Evolutionary conservation across 345 rosid species (phyloP).

Genomic region (Syzygium oleosum): DNA sequence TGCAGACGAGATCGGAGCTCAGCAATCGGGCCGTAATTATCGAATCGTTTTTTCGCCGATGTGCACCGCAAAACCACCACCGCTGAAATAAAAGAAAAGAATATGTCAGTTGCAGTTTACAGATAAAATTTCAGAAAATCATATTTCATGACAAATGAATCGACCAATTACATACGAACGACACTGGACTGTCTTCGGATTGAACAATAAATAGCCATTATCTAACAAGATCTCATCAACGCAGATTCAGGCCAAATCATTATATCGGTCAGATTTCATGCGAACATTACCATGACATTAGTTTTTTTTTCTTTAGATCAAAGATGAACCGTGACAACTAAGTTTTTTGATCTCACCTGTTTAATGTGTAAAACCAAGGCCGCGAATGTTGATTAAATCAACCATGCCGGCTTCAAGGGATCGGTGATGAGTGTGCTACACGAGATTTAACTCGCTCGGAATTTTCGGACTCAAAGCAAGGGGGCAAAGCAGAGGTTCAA

Average conservation of each 20-base stretch:
- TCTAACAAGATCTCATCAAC: not conserved
- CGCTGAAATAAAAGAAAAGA: not conserved
- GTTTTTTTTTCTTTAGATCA: not conserved
- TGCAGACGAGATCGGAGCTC: not conserved
- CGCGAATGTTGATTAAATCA: too few species aligned
- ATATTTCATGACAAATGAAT: not conserved
- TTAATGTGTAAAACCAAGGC: too few species aligned
- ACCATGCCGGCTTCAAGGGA: too few species aligned
- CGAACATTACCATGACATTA: not conserved
- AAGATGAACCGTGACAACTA: not conserved
- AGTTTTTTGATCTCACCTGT: not conserved
- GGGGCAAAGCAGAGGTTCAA: too few species aligned
- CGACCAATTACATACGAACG: not conserved
- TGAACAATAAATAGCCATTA: not conserved
- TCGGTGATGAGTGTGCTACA: too few species aligned
- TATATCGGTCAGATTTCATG: not conserved
- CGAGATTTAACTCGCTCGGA: too few species aligned
- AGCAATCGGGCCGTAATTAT: not conserved
- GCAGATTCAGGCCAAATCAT: not conserved
- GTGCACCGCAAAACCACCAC: not conserved
- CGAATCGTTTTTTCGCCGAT: not conserved
- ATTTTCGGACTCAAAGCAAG: too few species aligned
- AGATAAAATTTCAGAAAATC: not conserved
- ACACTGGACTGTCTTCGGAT: not conserved
- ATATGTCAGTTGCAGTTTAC: not conserved